Conservation (phyloP, 345 rosid genomes). For the Melaleuca quinquenervia region DNA sequence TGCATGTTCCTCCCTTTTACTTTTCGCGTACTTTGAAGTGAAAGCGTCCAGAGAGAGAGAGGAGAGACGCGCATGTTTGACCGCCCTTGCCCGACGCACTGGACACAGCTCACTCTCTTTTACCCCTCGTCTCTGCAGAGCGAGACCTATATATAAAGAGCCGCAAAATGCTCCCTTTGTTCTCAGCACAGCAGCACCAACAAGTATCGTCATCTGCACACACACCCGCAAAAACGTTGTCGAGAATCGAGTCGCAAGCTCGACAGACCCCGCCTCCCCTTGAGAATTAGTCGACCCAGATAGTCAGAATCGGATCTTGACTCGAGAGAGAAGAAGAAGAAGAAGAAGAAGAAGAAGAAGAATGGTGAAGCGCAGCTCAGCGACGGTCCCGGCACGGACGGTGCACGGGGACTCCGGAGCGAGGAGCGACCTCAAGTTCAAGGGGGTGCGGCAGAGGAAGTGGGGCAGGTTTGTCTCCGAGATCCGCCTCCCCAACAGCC, state of each 20-base stretch:
- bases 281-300: not conserved
- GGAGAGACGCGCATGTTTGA: not conserved
- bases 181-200: not conserved
- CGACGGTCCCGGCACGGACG: not conserved
- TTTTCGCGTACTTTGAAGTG: not conserved
- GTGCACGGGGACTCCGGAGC: not conserved
- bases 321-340: not conserved
- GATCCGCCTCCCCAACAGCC: slow-evolving; percentile 7
- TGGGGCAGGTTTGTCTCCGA: slow-evolving; percentile 18
- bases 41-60: not conserved
- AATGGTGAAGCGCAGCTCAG: not conserved
- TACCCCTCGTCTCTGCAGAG: not conserved
- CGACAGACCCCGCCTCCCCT: not conserved
- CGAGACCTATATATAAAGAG: not conserved
- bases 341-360: not conserved
- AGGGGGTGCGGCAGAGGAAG: slow-evolving; percentile 15
- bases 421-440: not conserved
- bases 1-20: not conserved
- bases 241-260: not conserved
- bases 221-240: not conserved
- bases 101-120: not conserved
- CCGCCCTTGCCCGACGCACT: not conserved
- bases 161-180: not conserved
- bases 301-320: not conserved
- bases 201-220: not conserved